phyloP scores from a whole-genome alignment of 768 basidiomycete genomes.

The Pleurotus tuber-regium region DNA sequence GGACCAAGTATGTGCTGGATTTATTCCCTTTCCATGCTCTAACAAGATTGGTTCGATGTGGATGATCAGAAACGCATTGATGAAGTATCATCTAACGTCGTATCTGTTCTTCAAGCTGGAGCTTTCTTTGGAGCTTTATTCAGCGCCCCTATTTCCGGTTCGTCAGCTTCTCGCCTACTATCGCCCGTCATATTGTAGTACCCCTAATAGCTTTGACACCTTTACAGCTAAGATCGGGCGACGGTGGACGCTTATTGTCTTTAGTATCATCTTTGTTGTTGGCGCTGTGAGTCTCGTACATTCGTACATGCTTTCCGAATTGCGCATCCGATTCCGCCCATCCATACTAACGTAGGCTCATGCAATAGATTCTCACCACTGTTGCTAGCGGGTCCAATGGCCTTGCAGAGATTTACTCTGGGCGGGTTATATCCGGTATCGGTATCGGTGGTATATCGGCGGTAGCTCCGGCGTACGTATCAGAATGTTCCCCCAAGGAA shows the following conservation, averaged over 20 bases:
- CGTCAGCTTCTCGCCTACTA: constrained; percentile 15
- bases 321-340: constrained; percentile 25
- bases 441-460: constrained; percentile 62
- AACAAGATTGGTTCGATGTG: background rate
- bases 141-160: constrained; percentile 69
- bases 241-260: constrained; percentile 57
- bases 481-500: constrained; percentile 66
- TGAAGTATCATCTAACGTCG: constrained; percentile 76
- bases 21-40: background rate
- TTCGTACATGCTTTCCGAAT: background rate
- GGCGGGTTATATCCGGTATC: constrained; percentile 58
- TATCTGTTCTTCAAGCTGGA: constrained; percentile 84
- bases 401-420: constrained; percentile 55
- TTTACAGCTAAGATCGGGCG: constrained; percentile 61
- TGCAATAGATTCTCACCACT: constrained; percentile 60
- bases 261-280: constrained; percentile 60
- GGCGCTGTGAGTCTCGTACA: constrained; percentile 56
- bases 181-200: background rate
- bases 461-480: constrained; percentile 66
- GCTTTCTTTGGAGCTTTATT: constrained; percentile 86
- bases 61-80: constrained; percentile 19
- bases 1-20: background rate
- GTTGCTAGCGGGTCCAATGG: constrained; percentile 41
- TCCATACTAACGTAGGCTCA: too few relatives aligned
- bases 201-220: background rate